Conservation (phyloP, 2,329 filamentous ascomycete genomes). For the Aspergillus sp. region DNA sequence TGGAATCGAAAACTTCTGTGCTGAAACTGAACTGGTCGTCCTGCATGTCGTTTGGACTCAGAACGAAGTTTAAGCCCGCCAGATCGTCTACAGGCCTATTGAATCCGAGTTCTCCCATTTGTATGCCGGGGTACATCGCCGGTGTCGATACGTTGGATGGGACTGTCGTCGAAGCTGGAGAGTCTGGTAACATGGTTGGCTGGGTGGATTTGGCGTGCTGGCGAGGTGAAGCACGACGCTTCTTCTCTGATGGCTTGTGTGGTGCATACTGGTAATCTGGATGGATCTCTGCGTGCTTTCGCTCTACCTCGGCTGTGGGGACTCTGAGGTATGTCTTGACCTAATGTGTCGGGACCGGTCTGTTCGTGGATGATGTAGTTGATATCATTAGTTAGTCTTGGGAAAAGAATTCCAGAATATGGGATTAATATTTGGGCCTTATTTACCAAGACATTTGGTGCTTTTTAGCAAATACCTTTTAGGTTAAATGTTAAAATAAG, state of each 20-base stretch:
- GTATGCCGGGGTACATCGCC: constrained; percentile 2
- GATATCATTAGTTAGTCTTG: no score
- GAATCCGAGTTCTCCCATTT: constrained; percentile 1
- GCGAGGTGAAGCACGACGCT: constrained; percentile 38
- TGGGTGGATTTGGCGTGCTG: constrained; percentile 6
- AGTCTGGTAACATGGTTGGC: neutral
- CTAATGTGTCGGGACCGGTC: no score
- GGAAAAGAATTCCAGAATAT: no score
- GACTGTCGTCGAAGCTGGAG: constrained; percentile 3
- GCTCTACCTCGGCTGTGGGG: no score
- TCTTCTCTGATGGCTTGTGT: constrained; percentile 43
- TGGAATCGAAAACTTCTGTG: constrained; percentile 9
- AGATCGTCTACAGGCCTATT: neutral
- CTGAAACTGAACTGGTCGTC: constrained; percentile 10
- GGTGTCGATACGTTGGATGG: constrained; percentile 6
- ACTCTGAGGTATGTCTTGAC: no score
- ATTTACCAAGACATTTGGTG: no score
- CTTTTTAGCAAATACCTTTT: no score
- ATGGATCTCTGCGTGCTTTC: constrained; percentile 34
- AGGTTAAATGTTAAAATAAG: no score
- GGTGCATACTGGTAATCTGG: constrained; percentile 45
- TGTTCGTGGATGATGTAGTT: no score
- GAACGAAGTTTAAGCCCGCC: neutral
- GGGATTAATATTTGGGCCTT: no score
- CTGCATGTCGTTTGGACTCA: neutral